phyloP scores from a whole-genome alignment of 2,329 filamentous ascomycete species.

The Hypoxylon sp. region DNA sequence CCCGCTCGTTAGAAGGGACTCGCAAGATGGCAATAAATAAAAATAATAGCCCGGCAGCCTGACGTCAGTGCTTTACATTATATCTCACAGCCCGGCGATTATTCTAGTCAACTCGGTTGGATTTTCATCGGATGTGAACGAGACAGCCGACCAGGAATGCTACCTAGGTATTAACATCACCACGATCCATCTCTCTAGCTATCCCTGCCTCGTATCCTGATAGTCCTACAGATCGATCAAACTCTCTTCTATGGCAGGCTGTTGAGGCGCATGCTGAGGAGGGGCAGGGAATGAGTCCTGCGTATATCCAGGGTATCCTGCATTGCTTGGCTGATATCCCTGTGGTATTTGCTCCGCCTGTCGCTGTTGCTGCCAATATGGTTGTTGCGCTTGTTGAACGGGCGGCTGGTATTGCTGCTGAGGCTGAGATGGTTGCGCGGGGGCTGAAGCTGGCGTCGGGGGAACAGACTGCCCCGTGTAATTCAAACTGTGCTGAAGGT shows the following conservation, averaged over 20 bases:
- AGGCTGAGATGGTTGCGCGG: conserved; percentile 46
- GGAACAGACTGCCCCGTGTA: conserved; percentile 60
- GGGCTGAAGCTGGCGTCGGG: conserved; percentile 53
- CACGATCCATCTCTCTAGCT: neutral
- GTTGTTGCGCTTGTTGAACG: conserved; percentile 55
- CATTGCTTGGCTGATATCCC: conserved; percentile 50
- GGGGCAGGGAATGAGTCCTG: conserved; percentile 75
- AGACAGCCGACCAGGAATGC: neutral
- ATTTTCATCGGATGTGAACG: conserved; percentile 2
- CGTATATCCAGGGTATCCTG: conserved; percentile 63
- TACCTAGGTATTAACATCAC: conserved; percentile 8
- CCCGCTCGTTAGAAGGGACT: neutral
- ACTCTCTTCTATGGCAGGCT: conserved; percentile 77
- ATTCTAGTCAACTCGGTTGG: neutral
- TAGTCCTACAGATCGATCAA: conserved; percentile 77
- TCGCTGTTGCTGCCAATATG: conserved; percentile 64
- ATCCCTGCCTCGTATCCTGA: neutral
- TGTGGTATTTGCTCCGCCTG: conserved; percentile 58
- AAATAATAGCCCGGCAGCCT: neutral
- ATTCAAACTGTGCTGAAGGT: conserved; percentile 61
- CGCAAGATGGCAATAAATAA: neutral
- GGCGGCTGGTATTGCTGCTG: conserved; percentile 52
- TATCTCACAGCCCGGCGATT: neutral
- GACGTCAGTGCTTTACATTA: neutral
- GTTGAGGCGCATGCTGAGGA: conserved; percentile 71